phyloP scores from a whole-genome alignment of 1,139 yeast genomes.

The Yamadazyma triangularis region DNA sequence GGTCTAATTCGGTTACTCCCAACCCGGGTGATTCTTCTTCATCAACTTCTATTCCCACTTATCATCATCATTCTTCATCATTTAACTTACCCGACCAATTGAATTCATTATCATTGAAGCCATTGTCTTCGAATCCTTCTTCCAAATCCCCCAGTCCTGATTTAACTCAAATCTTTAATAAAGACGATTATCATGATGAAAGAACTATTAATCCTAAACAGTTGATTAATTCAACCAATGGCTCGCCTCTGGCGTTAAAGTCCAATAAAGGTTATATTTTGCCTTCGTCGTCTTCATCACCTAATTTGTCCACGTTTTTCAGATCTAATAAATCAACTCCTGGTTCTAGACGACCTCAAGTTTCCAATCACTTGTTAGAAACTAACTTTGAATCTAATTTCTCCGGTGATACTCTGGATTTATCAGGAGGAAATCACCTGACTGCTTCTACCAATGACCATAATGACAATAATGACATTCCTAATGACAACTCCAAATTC shows the following conservation, averaged over 20 bases:
- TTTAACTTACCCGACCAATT: constrained; percentile 24
- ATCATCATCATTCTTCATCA: constrained; percentile 8
- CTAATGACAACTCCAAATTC: neutral
- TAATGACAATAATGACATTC: neutral
- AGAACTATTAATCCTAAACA: constrained; percentile 34
- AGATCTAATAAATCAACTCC: too few species aligned
- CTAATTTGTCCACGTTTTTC: constrained; percentile 8
- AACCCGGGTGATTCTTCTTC: neutral
- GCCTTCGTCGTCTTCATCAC: constrained; percentile 14
- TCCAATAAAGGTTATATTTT: constrained; percentile 8
- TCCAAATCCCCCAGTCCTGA: constrained; percentile 1
- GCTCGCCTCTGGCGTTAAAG: constrained; percentile 2
- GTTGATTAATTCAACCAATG: constrained; percentile 12
- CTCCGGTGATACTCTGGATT: too few species aligned
- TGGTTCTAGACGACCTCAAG: neutral
- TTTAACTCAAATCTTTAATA: neutral
- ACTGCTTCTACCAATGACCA: too few species aligned
- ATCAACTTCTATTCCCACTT: neutral
- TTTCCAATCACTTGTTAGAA: neutral
- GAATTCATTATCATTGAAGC: constrained; percentile 21
- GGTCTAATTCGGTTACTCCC: too few species aligned
- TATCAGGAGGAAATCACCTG: too few species aligned
- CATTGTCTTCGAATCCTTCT: constrained; percentile 5
- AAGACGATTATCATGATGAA: constrained; percentile 10
- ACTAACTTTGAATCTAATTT: neutral